Conservation (phyloP, 352 stramenopile species). For the Phytophthora tentaculata region DNA sequence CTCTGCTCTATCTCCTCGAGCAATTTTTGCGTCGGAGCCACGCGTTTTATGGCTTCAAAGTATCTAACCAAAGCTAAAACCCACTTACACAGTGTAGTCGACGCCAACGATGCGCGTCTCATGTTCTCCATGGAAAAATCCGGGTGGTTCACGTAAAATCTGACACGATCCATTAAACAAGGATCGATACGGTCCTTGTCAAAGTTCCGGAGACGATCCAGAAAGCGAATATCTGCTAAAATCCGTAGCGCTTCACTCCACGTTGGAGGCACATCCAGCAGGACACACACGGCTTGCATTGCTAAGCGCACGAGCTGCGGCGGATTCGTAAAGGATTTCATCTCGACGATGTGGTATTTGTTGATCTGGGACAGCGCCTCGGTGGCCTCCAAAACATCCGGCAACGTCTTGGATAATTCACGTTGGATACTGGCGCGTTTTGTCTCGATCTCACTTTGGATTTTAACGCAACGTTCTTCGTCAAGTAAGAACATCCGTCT, state of each 20-base stretch:
- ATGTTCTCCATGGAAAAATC: constrained; percentile 85
- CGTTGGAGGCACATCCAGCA: constrained; percentile 62
- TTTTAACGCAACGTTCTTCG: constrained; percentile 54
- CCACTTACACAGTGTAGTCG: constrained; percentile 77
- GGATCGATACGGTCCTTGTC: constrained; percentile 60
- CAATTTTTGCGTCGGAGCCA: constrained; percentile 58
- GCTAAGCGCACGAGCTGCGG: constrained; percentile 73
- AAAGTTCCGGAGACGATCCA: constrained; percentile 66
- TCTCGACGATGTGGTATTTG: constrained; percentile 82
- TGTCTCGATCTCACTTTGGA: constrained; percentile 64
- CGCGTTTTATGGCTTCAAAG: constrained; percentile 70
- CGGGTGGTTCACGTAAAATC: constrained; percentile 69
- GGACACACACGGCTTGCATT: constrained; percentile 79
- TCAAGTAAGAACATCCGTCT: constrained; percentile 61
- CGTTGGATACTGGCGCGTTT: constrained; percentile 59
- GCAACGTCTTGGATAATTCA: constrained; percentile 67
- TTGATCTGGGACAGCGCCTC: constrained; percentile 75
- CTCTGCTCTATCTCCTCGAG: constrained; percentile 49
- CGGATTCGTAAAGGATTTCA: constrained; percentile 80
- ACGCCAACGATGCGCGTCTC: constrained; percentile 70
- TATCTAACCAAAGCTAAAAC: constrained; percentile 72
- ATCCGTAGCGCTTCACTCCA: constrained; percentile 74
- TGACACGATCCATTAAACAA: constrained; percentile 53
- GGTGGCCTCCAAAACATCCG: constrained; percentile 61
- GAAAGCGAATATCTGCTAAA: constrained; percentile 71